phyloP scores from a whole-genome alignment of 1,139 yeast genomes.

The Yamadazyma songkhlaensis region DNA sequence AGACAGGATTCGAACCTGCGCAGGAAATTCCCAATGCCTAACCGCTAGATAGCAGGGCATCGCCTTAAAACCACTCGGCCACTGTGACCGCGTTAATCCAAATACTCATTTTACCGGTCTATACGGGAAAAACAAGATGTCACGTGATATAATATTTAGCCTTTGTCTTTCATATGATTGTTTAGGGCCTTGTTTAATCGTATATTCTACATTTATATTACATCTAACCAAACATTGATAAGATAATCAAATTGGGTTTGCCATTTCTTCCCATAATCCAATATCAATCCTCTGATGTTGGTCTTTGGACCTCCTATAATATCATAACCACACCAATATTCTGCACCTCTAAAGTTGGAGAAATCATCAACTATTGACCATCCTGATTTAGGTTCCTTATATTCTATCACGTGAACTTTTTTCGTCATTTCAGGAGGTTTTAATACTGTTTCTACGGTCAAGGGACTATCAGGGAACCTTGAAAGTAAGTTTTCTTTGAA shows the following conservation, averaged over 20 bases:
- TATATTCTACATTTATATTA: too few species aligned
- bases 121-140: neutral
- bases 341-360: slow-evolving; percentile 17
- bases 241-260: slow-evolving; percentile 15
- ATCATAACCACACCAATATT: slow-evolving; percentile 38
- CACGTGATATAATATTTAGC: too few species aligned
- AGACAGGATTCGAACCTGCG: slow-evolving; percentile 92
- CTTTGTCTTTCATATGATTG: too few species aligned
- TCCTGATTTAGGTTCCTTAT: slow-evolving; percentile 23
- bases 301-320: slow-evolving; percentile 25
- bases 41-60: slow-evolving; percentile 56
- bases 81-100: slow-evolving; percentile 35
- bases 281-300: slow-evolving; percentile 16
- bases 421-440: slow-evolving; percentile 21
- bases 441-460: slow-evolving; percentile 19
- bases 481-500: slow-evolving; percentile 11
- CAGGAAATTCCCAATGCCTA: slow-evolving; percentile 81
- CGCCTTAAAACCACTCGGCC: slow-evolving; percentile 65
- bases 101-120: neutral
- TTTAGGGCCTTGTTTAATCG: too few species aligned
- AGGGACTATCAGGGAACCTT: slow-evolving; percentile 16
- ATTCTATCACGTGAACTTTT: slow-evolving; percentile 14
- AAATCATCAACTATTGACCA: slow-evolving; percentile 15
- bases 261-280: slow-evolving; percentile 13
- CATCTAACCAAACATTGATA: slow-evolving; percentile 19